phyloP scores from a whole-genome alignment of 106 monocot genomes.

The Agapanthus africanus region DNA sequence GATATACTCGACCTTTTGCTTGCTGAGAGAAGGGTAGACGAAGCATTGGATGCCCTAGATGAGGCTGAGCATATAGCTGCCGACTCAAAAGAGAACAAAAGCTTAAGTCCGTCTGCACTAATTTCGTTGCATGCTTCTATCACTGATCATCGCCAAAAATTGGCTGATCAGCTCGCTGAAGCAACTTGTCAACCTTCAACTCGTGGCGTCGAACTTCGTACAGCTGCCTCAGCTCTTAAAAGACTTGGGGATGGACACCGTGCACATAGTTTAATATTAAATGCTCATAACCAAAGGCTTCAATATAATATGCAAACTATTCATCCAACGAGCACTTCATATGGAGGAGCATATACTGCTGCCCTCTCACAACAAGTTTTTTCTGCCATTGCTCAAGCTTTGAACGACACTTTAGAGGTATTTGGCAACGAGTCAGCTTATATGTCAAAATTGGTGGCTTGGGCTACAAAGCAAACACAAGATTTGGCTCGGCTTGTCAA shows the following conservation, averaged over 20 bases:
- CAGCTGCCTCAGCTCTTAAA: conserved; percentile 81
- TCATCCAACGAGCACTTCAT: conserved; percentile 86
- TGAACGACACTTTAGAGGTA: conserved; percentile 75
- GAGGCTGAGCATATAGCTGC: conserved; percentile 60
- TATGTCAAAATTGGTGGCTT: conserved; percentile 76
- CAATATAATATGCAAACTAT: conserved; percentile 87
- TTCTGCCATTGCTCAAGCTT: conserved; percentile 89
- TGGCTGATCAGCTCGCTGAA: conserved; percentile 89
- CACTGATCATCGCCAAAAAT: conserved; percentile 49
- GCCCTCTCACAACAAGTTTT: conserved; percentile 92
- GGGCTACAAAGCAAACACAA: conserved; percentile 76
- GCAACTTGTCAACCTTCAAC: conserved; percentile 92
- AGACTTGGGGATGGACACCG: conserved; percentile 88
- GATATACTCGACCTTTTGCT: conserved; percentile 87
- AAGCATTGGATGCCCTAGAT: conserved; percentile 88
- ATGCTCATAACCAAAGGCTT: conserved; percentile 80
- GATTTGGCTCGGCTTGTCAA: conserved; percentile 79
- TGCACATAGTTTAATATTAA: conserved; percentile 76
- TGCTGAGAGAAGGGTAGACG: conserved; percentile 91
- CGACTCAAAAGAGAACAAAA: conserved; percentile 51
- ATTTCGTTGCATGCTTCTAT: conserved; percentile 36
- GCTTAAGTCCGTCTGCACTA: conserved; percentile 28
- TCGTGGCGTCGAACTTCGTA: conserved; percentile 87
- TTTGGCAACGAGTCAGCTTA: conserved; percentile 74
- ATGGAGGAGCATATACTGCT: conserved; percentile 93